Evolutionary conservation across 148 eudicot species (phyloP).

Genomic region (Diospyros kaki): DNA sequence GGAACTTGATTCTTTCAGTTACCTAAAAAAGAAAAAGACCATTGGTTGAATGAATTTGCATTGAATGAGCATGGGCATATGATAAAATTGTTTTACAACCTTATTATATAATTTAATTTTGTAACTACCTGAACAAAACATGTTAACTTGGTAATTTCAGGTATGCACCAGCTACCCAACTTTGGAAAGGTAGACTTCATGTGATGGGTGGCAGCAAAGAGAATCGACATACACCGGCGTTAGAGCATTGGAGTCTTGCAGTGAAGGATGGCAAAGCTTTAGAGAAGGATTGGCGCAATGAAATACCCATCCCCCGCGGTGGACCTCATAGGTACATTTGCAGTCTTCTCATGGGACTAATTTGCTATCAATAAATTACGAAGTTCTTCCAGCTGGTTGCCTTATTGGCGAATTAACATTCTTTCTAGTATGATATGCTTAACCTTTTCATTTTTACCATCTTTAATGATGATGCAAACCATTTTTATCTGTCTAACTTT

Average conservation of each 20-base stretch:
- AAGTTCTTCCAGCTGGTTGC: not conserved
- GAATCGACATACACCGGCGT: slow-evolving; percentile 71
- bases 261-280: slow-evolving; percentile 85
- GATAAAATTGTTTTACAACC: not conserved
- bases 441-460: not conserved
- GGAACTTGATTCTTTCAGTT: not conserved
- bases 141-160: slow-evolving; percentile 30
- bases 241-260: slow-evolving; percentile 97
- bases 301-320: slow-evolving; percentile 96
- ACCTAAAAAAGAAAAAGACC: not conserved
- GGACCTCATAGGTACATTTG: slow-evolving; percentile 91
- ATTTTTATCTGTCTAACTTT: not conserved
- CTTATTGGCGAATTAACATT: not conserved
- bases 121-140: not conserved
- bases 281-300: slow-evolving; percentile 87
- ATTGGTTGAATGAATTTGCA: not conserved
- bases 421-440: not conserved
- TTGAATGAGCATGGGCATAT: not conserved
- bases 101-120: not conserved
- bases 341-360: not conserved
- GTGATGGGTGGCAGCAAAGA: slow-evolving; percentile 99
- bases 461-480: not conserved
- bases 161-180: slow-evolving; percentile 98
- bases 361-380: not conserved
- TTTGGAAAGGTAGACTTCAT: slow-evolving; percentile 97